These are phyloP conservation scores for Oryza meyeriana DNA, from an alignment of 176 grass and related monocot species.

Conservation along the genomic window DNA sequence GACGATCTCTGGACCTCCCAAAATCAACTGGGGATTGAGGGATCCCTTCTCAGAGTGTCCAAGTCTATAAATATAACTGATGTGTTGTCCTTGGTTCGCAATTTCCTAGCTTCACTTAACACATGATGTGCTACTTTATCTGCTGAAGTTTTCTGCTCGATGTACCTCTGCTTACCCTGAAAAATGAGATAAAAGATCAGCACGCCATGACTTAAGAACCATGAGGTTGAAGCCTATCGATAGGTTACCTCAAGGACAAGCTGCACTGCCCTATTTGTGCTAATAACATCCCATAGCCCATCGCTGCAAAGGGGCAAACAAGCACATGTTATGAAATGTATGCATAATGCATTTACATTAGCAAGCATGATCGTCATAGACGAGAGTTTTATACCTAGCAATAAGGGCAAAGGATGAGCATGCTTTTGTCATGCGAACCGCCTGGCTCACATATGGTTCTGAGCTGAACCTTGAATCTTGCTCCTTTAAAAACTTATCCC, in stretches of 20 bases:
- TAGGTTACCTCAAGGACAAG: conserved; percentile 53
- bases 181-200: not conserved
- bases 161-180: conserved; percentile 53
- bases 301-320: conserved; percentile 37
- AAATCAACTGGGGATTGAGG: not conserved
- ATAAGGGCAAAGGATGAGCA: conserved; percentile 61
- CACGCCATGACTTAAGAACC: not conserved
- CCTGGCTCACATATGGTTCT: conserved; percentile 66
- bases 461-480: conserved; percentile 71
- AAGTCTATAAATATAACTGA: conserved; percentile 78
- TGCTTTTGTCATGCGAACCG: conserved; percentile 40
- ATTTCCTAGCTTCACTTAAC: conserved; percentile 51
- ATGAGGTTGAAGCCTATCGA: not conserved
- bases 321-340: not conserved
- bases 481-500: conserved; percentile 72
- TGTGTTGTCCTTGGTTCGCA: conserved; percentile 70
- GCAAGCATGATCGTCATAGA: not conserved
- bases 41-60: conserved; percentile 50
- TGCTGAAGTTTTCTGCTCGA: conserved; percentile 25
- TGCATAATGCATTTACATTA: not conserved
- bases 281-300: conserved; percentile 76
- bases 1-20: not conserved
- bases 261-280: conserved; percentile 42
- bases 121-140: conserved; percentile 52
- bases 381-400: conserved; percentile 48